Percentiles rank a stretch among this genome's conserved stretches.
phyloP scores from a whole-genome alignment of 2,329 filamentous ascomycete species.

The Xylaria hypoxylon region DNA sequence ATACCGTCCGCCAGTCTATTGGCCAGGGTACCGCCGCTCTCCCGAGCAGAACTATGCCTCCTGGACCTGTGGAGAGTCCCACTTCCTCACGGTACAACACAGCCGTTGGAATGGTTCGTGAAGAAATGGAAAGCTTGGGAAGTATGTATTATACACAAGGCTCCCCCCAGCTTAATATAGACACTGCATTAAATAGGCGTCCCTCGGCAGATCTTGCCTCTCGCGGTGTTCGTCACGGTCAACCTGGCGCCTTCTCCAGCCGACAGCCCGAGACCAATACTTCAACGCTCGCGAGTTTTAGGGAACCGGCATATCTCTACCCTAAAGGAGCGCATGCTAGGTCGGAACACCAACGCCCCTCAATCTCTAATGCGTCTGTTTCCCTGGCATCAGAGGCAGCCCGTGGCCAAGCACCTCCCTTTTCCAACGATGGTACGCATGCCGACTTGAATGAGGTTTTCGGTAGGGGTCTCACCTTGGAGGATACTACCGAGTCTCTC shows the following conservation, averaged over 20 bases:
- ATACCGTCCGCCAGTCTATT: slow-evolving; percentile 59
- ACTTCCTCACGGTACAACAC: slow-evolving; percentile 55
- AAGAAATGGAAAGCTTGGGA: slow-evolving; percentile 39
- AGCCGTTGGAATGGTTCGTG: slow-evolving; percentile 44
- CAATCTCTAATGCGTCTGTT: slow-evolving; percentile 38
- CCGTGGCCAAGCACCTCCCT: slow-evolving; percentile 38
- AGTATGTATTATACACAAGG: slow-evolving; percentile 38
- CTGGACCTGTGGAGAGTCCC: slow-evolving; percentile 59
- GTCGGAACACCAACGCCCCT: slow-evolving; percentile 42
- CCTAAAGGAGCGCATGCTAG: slow-evolving; percentile 35
- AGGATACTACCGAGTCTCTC: slow-evolving; percentile 46
- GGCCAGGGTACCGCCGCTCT: slow-evolving; percentile 54
- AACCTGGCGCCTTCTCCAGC: slow-evolving; percentile 37
- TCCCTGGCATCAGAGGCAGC: slow-evolving; percentile 40
- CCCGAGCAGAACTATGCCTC: slow-evolving; percentile 52
- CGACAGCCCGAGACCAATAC: slow-evolving; percentile 42
- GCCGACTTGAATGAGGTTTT: slow-evolving; percentile 53
- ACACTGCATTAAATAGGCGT: slow-evolving; percentile 42
- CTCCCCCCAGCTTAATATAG: slow-evolving; percentile 34
- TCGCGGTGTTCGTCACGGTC: slow-evolving; percentile 32
- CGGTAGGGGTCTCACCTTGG: slow-evolving; percentile 51
- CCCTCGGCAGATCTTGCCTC: slow-evolving; percentile 46
- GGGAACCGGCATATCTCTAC: slow-evolving; percentile 37
- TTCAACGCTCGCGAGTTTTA: slow-evolving; percentile 36
- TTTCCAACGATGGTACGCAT: slow-evolving; percentile 52